Evolutionary conservation across 495 filamentous ascomycete genomes (phyloP), one percentile per base, ranked within the genome.

Genomic region (Aspergillus haitiensis): DNA sequence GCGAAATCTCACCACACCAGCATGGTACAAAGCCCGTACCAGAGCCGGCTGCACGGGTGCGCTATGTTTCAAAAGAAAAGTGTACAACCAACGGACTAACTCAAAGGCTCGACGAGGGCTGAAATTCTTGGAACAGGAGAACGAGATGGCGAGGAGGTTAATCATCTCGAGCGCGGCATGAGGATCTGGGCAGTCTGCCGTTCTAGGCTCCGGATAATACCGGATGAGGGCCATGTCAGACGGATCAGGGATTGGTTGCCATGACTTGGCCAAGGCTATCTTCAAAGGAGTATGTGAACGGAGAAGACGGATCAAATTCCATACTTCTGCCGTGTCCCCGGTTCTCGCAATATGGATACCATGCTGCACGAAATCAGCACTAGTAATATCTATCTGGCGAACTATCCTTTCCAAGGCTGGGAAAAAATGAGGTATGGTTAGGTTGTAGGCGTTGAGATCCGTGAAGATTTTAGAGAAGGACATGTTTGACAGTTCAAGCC

Each of bases 11-110:
- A 73, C 72, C 16, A 81, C 65, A 31, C 76, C 79, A 46, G 77
- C 76, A 67, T 80, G 76, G 55, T 77, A 78, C 70, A 81, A 63
- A 5, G 79, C 75, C 21, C 77, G 76, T 9, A 70, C 73, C 31
- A 81, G 52, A 13, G 61, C 58, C 2, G 75, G 72, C 42, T 70
- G 62, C n/a, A 80, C 66, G 33, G 77, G 78, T 7, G 69, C 75
- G 42, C 67, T 59, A 52, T 79, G 72, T 40, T 59, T 63, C 10
- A 68, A 53, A 9, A 79, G 65, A 56, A 71, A 76, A 10, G 58
- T 48, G 49, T 77, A 80, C n/a, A 80, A 67, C 67, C 71, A 74
- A 39, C 70, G 67, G 6, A 78, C 63, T 42, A 80, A 64, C 36
- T 67, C 58, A 47, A 71, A 79, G 0, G 78, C 68, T n/a, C 71